Conservation (phyloP, 305 asterid species). For the Salvia sclarea region DNA sequence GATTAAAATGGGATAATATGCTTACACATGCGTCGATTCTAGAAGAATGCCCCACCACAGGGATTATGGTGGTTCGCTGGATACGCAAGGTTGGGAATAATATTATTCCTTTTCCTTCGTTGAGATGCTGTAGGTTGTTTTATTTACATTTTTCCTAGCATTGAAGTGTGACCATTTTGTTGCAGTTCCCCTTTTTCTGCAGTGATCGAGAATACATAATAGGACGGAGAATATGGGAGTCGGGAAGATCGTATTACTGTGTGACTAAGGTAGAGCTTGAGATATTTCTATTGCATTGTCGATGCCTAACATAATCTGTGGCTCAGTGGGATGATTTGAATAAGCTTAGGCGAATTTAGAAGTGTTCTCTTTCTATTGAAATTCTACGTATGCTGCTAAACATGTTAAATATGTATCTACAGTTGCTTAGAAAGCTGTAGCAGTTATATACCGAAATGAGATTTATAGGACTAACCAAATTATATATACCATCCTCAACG, state of each 20-base stretch:
- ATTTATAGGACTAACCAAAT: not conserved
- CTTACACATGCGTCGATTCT: constrained; percentile 58
- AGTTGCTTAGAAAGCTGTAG: not conserved
- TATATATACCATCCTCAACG: not conserved
- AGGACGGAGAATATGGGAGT: constrained; percentile 94
- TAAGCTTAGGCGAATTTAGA: not conserved
- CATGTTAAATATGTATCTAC: not conserved
- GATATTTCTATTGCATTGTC: not conserved
- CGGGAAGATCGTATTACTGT: constrained; percentile 77
- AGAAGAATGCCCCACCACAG: constrained; percentile 79
- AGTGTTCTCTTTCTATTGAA: not conserved
- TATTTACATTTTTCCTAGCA: not conserved
- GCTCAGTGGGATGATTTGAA: not conserved
- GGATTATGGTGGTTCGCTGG: constrained; percentile 85
- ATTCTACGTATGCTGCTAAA: not conserved
- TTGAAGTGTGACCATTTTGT: constrained; percentile 16
- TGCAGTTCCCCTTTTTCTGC: constrained; percentile 95
- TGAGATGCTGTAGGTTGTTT: not conserved
- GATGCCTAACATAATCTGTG: not conserved
- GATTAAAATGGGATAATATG: constrained; percentile 93
- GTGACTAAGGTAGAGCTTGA: constrained; percentile 63
- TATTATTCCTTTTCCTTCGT: not conserved
- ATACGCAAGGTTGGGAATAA: constrained; percentile 65
- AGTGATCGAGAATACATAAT: constrained; percentile 90
- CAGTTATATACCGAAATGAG: not conserved